These are phyloP conservation scores for Rachicladosporium sp. DNA, from an alignment of 2,329 filamentous ascomycete genomes.

Conservation along the genomic window DNA sequence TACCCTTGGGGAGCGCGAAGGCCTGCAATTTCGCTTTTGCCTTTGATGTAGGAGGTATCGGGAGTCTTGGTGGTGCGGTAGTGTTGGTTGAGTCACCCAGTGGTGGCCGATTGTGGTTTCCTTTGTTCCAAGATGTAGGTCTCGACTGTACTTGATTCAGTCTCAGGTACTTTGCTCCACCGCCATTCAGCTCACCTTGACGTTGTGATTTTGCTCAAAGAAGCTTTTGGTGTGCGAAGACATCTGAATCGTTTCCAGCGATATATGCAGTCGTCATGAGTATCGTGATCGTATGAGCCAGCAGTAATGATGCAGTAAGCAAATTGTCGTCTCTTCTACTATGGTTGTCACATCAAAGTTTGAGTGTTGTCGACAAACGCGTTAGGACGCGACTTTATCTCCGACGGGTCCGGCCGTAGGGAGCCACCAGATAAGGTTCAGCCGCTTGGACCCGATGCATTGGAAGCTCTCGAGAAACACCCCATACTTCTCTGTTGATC, in stretches of 20 bases:
- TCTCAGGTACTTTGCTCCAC: neutral
- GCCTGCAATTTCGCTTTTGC: conserved; percentile 43
- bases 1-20: conserved; percentile 38
- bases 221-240: conserved; percentile 38
- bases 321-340: too few relatives aligned
- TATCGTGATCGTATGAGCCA: neutral
- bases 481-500: too few relatives aligned
- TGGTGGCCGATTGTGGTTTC: conserved; percentile 8
- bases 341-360: too few relatives aligned
- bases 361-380: too few relatives aligned
- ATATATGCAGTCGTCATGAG: neutral
- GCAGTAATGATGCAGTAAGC: neutral
- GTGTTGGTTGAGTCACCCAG: conserved; percentile 14
- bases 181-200: conserved; percentile 22
- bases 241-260: conserved; percentile 20
- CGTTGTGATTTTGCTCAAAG: conserved; percentile 35
- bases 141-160: conserved; percentile 8
- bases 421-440: too few relatives aligned
- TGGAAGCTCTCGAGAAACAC: too few relatives aligned
- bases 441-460: too few relatives aligned
- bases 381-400: too few relatives aligned
- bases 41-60: conserved; percentile 39
- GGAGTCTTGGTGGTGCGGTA: conserved; percentile 23
- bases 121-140: conserved; percentile 15
- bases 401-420: too few relatives aligned